Evolutionary conservation across 345 rosid species (phyloP).

Genomic region (Eucalyptus albens): DNA sequence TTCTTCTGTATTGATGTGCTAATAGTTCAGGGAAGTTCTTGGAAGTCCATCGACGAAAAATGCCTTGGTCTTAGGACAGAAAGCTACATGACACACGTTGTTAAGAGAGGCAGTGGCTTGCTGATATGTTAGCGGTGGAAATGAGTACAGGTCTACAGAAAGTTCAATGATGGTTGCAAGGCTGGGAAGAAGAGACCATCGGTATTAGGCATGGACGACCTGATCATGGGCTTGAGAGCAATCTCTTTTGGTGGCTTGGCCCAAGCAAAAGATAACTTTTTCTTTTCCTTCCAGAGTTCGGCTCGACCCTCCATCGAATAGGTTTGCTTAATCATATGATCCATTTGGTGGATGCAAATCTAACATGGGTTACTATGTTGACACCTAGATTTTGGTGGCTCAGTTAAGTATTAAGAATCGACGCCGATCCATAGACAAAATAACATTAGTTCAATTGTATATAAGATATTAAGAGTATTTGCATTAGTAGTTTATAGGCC

Average conservation of each 20-base stretch:
- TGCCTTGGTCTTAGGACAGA: neutral
- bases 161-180: neutral
- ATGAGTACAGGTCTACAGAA: neutral
- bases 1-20: neutral
- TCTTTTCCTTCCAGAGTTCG: neutral
- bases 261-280: neutral
- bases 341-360: neutral
- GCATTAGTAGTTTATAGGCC: too few species aligned
- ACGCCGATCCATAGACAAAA: fast-evolving
- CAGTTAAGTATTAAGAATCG: fast-evolving
- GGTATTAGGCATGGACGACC: neutral
- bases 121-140: neutral
- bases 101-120: neutral
- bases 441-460: too few species aligned
- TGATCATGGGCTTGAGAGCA: neutral
- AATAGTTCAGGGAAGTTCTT: neutral
- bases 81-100: neutral
- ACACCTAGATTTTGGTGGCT: too few species aligned
- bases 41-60: neutral
- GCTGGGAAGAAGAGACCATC: too few species aligned
- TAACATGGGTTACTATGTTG: neutral
- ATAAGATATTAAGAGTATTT: too few species aligned
- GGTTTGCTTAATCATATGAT: neutral
- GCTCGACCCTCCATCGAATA: neutral
- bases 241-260: neutral